Percentiles rank a stretch among this genome's conserved stretches.
Evolutionary conservation across 2,329 filamentous ascomycete genomes (phyloP).

Genomic region (Metarhizium robertsii): DNA sequence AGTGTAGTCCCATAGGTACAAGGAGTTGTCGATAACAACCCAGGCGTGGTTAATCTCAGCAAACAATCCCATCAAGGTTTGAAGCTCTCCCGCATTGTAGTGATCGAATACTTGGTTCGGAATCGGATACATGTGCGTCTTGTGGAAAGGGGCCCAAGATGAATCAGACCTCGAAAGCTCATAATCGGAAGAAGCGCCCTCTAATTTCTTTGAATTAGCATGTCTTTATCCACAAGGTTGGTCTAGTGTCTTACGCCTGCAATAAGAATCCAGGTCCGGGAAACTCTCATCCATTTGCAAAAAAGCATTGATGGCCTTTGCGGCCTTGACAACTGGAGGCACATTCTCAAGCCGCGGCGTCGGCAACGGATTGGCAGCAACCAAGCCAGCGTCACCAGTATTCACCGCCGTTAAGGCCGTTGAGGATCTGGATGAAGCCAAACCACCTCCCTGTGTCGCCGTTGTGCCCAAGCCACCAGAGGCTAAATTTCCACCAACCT

Average conservation of each 20-base stretch:
- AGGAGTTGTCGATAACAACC: slow-evolving; percentile 88
- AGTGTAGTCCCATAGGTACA: slow-evolving; percentile 98
- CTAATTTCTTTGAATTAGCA: slow-evolving; percentile 35
- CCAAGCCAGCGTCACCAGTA: slow-evolving; percentile 18
- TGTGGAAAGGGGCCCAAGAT: slow-evolving; percentile 85
- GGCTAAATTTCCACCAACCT: slow-evolving; percentile 8
- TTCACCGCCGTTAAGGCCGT: slow-evolving; percentile 15
- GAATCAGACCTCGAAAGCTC: slow-evolving; percentile 59
- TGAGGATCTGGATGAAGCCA: not conserved
- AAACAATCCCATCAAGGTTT: slow-evolving; percentile 92
- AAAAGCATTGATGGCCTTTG: slow-evolving; percentile 72
- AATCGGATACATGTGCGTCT: slow-evolving; percentile 76
- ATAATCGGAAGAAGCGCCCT: slow-evolving; percentile 87
- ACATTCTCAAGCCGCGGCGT: slow-evolving; percentile 38
- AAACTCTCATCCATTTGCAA: slow-evolving; percentile 70
- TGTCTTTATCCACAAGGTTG: not conserved
- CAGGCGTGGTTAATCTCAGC: slow-evolving; percentile 91
- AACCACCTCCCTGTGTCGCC: not conserved
- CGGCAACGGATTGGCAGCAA: slow-evolving; percentile 25
- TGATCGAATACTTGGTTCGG: slow-evolving; percentile 89
- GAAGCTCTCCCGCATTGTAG: slow-evolving; percentile 77
- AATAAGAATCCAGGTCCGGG: slow-evolving; percentile 82
- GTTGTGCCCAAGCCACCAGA: slow-evolving; percentile 4
- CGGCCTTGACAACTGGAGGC: slow-evolving; percentile 69
- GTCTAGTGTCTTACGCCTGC: slow-evolving; percentile 58